These are phyloP conservation scores for Paramecium octaurelia DNA, from an alignment of 73 alveolate genomes.

Conservation along the genomic window DNA sequence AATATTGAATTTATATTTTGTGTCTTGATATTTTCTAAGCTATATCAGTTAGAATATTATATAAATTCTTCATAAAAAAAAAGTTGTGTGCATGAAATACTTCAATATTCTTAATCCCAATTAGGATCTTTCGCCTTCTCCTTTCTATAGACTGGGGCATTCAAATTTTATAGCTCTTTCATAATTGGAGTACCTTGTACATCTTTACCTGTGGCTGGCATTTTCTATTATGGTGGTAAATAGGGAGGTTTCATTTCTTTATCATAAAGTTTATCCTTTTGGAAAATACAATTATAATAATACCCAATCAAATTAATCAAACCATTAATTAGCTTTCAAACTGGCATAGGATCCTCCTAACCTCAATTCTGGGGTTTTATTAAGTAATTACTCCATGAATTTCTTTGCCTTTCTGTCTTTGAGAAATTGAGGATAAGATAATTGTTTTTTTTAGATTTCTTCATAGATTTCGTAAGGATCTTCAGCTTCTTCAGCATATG, in stretches of 20 bases:
- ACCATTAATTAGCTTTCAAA: conserved; percentile 56
- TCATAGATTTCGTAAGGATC: conserved; percentile 64
- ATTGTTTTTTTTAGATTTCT: conserved; percentile 42
- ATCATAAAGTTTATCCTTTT: conserved; percentile 53
- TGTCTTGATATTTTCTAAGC: neutral
- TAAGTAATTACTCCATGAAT: conserved; percentile 53
- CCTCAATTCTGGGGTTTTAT: conserved; percentile 49
- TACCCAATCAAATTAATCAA: conserved; percentile 63
- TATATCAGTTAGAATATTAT: neutral
- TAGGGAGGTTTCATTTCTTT: conserved; percentile 61
- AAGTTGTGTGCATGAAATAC: neutral
- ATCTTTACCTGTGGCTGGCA: conserved; percentile 27
- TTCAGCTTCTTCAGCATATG: conserved; percentile 66
- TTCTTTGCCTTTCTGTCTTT: conserved; percentile 59
- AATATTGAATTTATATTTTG: too few species aligned
- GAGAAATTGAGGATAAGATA: conserved; percentile 36
- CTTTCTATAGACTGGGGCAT: conserved; percentile 31
- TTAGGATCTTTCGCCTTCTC: conserved; percentile 62
- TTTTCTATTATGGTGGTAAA: conserved; percentile 40
- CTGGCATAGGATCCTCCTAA: conserved; percentile 58
- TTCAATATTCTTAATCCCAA: conserved; percentile 64
- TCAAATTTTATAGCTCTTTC: neutral
- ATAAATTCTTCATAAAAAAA: neutral
- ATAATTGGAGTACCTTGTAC: conserved; percentile 16
- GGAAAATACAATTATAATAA: neutral